These are phyloP conservation scores for Ambrosia artemisiifolia DNA, from an alignment of 129 eudicot genomes.

Conservation along the genomic window DNA sequence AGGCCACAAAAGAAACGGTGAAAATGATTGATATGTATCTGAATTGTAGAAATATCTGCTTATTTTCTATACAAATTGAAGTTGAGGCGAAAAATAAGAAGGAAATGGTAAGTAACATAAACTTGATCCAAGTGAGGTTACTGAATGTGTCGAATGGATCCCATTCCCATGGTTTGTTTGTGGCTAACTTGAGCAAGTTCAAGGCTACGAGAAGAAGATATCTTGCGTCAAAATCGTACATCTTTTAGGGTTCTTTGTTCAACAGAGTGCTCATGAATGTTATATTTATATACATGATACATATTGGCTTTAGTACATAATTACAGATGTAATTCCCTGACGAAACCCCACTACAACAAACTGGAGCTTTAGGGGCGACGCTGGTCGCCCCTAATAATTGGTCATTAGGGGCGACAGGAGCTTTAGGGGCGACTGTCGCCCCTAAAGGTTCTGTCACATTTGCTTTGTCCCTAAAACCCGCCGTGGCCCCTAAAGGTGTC, in stretches of 20 bases:
- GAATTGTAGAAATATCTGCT: constrained; percentile 19
- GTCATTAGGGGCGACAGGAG: too few relatives aligned
- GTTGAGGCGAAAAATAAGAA: constrained; percentile 24
- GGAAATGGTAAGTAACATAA: constrained; percentile 14
- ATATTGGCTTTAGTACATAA: too few relatives aligned
- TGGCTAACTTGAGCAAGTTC: constrained; percentile 25
- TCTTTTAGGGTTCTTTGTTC: constrained; percentile 3
- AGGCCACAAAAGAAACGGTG: constrained; percentile 17
- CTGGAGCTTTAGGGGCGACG: too few relatives aligned
- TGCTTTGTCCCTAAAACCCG: too few relatives aligned
- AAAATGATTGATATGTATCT: constrained; percentile 15
- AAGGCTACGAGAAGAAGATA: constrained; percentile 23
- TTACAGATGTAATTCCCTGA: too few relatives aligned
- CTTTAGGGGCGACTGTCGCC: too few relatives aligned
- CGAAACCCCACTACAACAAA: too few relatives aligned
- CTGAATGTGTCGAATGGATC: constrained; percentile 33
- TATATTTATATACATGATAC: too few relatives aligned
- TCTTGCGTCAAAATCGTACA: constrained; percentile 33
- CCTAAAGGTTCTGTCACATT: too few relatives aligned
- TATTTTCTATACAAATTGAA: constrained; percentile 6
- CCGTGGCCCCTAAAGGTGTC: too few relatives aligned
- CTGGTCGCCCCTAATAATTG: too few relatives aligned
- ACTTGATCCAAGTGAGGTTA: constrained; percentile 28
- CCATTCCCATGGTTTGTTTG: constrained; percentile 40
- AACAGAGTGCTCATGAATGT: neutral